phyloP scores from a whole-genome alignment of 306 rosid genomes.

The Cucurbita moschata region DNA sequence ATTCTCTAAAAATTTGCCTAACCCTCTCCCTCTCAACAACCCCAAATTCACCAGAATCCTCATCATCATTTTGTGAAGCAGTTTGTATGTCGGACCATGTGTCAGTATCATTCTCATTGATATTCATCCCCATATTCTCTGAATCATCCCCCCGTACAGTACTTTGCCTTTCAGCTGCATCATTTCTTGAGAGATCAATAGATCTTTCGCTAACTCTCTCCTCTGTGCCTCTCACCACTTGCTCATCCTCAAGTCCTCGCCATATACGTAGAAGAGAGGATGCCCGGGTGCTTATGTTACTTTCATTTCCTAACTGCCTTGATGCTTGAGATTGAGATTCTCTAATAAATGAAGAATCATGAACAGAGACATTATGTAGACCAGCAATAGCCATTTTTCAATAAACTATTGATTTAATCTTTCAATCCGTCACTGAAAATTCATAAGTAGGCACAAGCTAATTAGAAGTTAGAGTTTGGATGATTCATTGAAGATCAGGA shows the following conservation, averaged over 20 bases:
- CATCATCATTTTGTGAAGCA: slow-evolving; percentile 53
- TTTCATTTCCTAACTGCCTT: slow-evolving; percentile 40
- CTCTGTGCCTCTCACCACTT: slow-evolving; percentile 39
- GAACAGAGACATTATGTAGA: slow-evolving; percentile 51
- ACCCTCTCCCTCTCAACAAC: slow-evolving; percentile 85
- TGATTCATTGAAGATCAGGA: slow-evolving; percentile 25
- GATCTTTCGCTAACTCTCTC: slow-evolving; percentile 50
- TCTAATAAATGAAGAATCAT: slow-evolving; percentile 56
- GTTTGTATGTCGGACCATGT: slow-evolving; percentile 57
- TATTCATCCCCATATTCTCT: slow-evolving; percentile 34
- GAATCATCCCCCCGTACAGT: slow-evolving; percentile 21
- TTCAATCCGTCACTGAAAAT: slow-evolving; percentile 34
- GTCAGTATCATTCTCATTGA: slow-evolving; percentile 54
- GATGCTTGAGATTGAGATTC: slow-evolving; percentile 54
- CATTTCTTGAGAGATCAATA: slow-evolving; percentile 24
- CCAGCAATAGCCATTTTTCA: slow-evolving; percentile 79
- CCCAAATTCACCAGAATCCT: slow-evolving; percentile 47
- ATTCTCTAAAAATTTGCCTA: slow-evolving; percentile 74
- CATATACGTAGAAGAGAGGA: slow-evolving; percentile 61
- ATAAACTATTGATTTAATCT: slow-evolving; percentile 14
- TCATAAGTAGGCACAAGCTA: slow-evolving; percentile 27
- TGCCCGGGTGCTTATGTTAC: slow-evolving; percentile 42
- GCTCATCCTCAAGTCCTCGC: slow-evolving; percentile 86
- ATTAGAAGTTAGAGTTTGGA: slow-evolving; percentile 11
- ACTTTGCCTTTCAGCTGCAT: slow-evolving; percentile 18